Base-by-base conservation (phyloP, 768 basidiomycete species). In the Mycena pura region DNA sequence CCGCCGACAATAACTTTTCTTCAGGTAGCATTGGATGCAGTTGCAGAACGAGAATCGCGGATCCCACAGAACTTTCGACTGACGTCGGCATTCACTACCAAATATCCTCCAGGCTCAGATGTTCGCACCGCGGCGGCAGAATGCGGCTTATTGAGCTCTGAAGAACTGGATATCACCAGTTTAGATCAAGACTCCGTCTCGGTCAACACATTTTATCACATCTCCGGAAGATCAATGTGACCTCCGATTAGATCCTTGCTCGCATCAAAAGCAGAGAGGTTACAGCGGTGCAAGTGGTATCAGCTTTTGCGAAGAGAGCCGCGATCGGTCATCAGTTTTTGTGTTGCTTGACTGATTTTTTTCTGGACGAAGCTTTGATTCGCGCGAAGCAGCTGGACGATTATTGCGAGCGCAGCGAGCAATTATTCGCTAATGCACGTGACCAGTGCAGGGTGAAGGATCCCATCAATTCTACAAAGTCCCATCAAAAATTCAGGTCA, bases 291-390 rank as follows among this genome's bases (percentile, higher is more conserved):
- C 73, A 75, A 17, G 78, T 79, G 22, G 73, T 76, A 6, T 70
- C 67, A 14, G 82, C 83, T 2, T 84, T 80, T 58, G 77, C 69
- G 52, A 83, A 83, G 68, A 73, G 85, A n/a, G 83, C 84, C 10
- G 77, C 78, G 15, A 77, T 86, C 48, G 84, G 83, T 5, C 83
- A 86, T 39, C 83, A 83, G 58, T 64, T 84, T 27, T 66, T 71
- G 4, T 64, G 68, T 41, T 82, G 78, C 57, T 53, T 82, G 11
- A 76, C 76, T 36, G 80, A 80, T 58, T 75, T 81, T 57, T 82
- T 82, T 69, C 71, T 83, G 40, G 82, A 82, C 2, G 77, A 78
- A 56, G 79, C 68, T 0, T 68, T 79, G 34, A 67, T 62, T 49
- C 73, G 70, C 41, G 83, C 82, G 14, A 68, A 70, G 44, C 74